Evolutionary conservation across 1,284 basidiomycete species (phyloP).

Genomic region (Boletellus sp.): DNA sequence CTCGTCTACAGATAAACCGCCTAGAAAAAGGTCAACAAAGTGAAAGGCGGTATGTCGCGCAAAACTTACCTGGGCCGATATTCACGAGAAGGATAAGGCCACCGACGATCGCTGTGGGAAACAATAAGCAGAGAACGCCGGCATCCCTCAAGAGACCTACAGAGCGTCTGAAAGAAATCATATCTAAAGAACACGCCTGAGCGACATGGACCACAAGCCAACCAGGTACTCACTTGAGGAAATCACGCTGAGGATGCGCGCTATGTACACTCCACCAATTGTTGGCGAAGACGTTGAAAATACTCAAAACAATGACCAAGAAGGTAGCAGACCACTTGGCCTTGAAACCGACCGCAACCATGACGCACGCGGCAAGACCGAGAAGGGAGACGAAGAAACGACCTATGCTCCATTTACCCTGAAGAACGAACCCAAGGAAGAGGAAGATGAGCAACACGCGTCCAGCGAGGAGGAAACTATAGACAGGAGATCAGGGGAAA

Average conservation of each 20-base stretch:
- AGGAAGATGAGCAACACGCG: conserved; percentile 98
- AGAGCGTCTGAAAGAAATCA: conserved; percentile 93
- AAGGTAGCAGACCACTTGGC: conserved; percentile 99
- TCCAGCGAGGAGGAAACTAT: conserved; percentile 92
- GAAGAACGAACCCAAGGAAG: conserved; percentile 96
- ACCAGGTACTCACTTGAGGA: conserved; percentile 72
- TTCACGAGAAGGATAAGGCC: conserved; percentile 96
- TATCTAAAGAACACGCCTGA: conserved; percentile 49
- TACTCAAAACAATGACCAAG: conserved; percentile 86
- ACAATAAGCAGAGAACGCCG: conserved; percentile 16
- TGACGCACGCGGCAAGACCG: conserved; percentile 88
- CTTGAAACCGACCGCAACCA: conserved; percentile 99
- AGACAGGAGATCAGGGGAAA: conserved; percentile 3
- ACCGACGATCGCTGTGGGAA: conserved; percentile 83
- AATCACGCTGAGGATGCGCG: conserved; percentile 93
- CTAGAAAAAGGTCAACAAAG: conserved; percentile 34
- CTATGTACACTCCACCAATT: conserved; percentile 98
- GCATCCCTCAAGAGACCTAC: conserved; percentile 42
- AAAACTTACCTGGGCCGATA: conserved; percentile 81
- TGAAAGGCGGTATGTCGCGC: background rate
- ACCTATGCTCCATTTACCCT: conserved; percentile 85
- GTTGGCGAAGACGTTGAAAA: conserved; percentile 98
- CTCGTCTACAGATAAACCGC: conserved; percentile 96
- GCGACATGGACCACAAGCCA: conserved; percentile 1
- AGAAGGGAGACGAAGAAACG: conserved; percentile 86